These are phyloP conservation scores for Diplodia corticola DNA, from an alignment of 2,329 filamentous ascomycete genomes.

Conservation along the genomic window DNA sequence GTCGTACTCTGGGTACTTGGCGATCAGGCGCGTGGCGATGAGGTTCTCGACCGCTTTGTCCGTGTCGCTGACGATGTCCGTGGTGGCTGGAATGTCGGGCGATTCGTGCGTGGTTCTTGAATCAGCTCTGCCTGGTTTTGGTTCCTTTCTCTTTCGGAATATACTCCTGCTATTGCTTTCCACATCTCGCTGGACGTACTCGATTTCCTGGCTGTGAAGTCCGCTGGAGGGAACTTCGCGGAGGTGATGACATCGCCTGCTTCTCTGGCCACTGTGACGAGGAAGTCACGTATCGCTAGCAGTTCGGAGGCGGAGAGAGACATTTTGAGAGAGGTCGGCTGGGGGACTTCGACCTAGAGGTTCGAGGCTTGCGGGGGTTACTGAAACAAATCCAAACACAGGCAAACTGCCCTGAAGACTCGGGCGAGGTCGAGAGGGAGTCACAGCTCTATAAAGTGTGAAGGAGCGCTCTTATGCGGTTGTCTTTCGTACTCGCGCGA, in stretches of 20 bases:
- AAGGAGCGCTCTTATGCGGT: not conserved
- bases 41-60: slow-evolving; percentile 14
- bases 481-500: not conserved
- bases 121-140: not conserved
- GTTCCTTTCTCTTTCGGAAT: not conserved
- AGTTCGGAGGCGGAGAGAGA: not conserved
- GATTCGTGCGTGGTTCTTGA: not conserved
- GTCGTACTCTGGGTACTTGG: not conserved
- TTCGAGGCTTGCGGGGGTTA: not conserved
- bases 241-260: not conserved
- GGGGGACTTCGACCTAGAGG: not conserved
- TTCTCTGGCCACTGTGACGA: slow-evolving; percentile 9
- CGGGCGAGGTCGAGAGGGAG: not conserved
- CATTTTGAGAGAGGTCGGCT: not conserved
- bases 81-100: not conserved
- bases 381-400: not conserved
- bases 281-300: slow-evolving; percentile 3
- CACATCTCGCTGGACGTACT: not conserved
- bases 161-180: not conserved
- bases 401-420: not conserved
- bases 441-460: not conserved
- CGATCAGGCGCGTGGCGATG: slow-evolving; percentile 3
- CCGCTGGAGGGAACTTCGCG: not conserved
- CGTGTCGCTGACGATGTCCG: slow-evolving; percentile 15
- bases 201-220: not conserved